Evolutionary conservation across 441 rosid genomes (phyloP).

Genomic region (Bocquillonia castaneifolia): DNA sequence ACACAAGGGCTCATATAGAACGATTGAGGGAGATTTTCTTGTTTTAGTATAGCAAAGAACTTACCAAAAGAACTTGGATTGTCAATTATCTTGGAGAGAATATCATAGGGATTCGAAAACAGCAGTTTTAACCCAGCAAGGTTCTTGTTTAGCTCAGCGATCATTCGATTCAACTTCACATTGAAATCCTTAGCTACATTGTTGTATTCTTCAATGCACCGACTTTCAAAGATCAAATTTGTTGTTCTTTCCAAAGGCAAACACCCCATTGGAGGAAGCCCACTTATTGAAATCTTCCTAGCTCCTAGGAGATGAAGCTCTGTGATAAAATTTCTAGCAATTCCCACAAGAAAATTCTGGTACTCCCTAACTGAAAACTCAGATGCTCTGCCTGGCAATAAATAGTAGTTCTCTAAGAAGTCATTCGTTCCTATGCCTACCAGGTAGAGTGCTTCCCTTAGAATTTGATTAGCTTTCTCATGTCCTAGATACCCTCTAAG

Average conservation of each 20-base stretch:
- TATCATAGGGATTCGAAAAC: slow-evolving; percentile 41
- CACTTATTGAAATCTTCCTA: slow-evolving; percentile 44
- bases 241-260: slow-evolving; percentile 45
- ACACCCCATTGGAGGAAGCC: slow-evolving; percentile 72
- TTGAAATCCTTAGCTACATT: slow-evolving; percentile 48
- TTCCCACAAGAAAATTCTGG: slow-evolving; percentile 42
- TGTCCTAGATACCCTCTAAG: slow-evolving; percentile 44
- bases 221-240: slow-evolving; percentile 21
- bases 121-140: slow-evolving; percentile 45
- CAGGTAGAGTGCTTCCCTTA: slow-evolving; percentile 49
- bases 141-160: slow-evolving; percentile 36
- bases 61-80: slow-evolving; percentile 46
- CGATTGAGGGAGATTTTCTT: background rate
- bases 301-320: slow-evolving; percentile 53
- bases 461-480: slow-evolving; percentile 33
- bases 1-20: background rate
- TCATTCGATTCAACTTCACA: slow-evolving; percentile 32
- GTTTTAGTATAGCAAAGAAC: background rate
- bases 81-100: slow-evolving; percentile 39
- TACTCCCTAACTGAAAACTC: slow-evolving; percentile 42
- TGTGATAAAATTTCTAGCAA: slow-evolving; percentile 44
- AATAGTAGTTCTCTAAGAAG: slow-evolving; percentile 54
- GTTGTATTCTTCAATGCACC: slow-evolving; percentile 41
- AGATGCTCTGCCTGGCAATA: slow-evolving; percentile 32
- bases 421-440: slow-evolving; percentile 70